Evolutionary conservation across 2,329 filamentous ascomycete genomes (phyloP).

Genomic region (Dothideomycetes sp.): DNA sequence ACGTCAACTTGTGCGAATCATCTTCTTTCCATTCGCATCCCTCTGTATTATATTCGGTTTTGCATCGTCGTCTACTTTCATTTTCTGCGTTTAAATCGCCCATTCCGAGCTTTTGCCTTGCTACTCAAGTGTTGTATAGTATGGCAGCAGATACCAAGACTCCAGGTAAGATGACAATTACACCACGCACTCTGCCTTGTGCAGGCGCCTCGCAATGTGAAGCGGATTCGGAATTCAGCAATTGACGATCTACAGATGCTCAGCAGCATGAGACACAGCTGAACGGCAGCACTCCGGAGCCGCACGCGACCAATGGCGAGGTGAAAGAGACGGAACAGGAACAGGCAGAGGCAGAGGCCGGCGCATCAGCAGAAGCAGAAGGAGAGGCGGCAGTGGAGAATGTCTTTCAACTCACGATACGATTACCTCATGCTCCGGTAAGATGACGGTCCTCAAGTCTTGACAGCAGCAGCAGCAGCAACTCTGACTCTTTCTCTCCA

Average conservation of each 20-base stretch:
- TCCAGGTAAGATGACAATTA: conserved; percentile 4
- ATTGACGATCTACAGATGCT: not conserved
- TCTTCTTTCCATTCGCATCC: not conserved
- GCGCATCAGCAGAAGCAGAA: conserved; percentile 2
- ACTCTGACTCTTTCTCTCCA: not conserved
- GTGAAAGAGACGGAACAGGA: conserved; percentile 2
- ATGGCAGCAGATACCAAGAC: conserved; percentile 8
- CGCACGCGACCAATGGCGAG: conserved; percentile 2
- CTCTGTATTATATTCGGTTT: conserved; percentile 8
- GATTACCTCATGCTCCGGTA: conserved; percentile 65
- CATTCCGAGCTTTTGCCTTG: not conserved
- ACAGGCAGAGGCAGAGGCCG: conserved; percentile 3
- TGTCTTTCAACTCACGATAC: conserved; percentile 63
- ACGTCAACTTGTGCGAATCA: not conserved
- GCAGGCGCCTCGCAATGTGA: too few species aligned
- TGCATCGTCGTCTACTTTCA: conserved; percentile 1
- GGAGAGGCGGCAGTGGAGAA: conserved; percentile 12
- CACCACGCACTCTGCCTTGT: too few species aligned
- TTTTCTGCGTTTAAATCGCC: not conserved
- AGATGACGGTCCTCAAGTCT: conserved; percentile 61
- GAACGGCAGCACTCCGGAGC: not conserved
- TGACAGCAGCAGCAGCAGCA: conserved; percentile 48
- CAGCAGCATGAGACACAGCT: not conserved
- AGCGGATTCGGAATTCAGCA: too few species aligned
- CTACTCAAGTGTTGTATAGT: conserved; percentile 4